Conservation (phyloP, 2,329 filamentous ascomycete species). For the Metarhizium humberi region DNA sequence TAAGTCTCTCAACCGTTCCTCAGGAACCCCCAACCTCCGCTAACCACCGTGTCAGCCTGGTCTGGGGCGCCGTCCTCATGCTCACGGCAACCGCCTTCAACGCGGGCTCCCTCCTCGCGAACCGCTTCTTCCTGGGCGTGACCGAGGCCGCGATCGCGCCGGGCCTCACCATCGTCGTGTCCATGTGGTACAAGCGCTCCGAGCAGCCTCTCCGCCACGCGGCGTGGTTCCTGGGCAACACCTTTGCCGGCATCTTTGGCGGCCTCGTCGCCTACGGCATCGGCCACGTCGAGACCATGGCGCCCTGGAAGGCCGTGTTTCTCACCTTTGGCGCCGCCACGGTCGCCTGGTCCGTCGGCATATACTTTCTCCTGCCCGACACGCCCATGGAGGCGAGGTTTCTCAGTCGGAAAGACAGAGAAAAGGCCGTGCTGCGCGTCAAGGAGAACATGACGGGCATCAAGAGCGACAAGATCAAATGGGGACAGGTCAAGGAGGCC, state of each 20-base stretch:
- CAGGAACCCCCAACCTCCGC: too few species aligned
- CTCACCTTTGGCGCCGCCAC: slow-evolving; percentile 15
- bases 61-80: slow-evolving; percentile 33
- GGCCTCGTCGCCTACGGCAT: slow-evolving; percentile 21
- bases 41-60: slow-evolving; percentile 4
- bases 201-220: slow-evolving; percentile 20
- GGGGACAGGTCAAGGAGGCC: slow-evolving; percentile 14
- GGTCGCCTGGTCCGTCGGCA: slow-evolving; percentile 11
- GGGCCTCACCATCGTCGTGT: slow-evolving; percentile 18
- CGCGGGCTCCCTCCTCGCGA: slow-evolving; percentile 16
- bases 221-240: slow-evolving; percentile 25
- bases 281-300: slow-evolving; percentile 15
- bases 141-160: slow-evolving; percentile 21
- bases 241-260: slow-evolving; percentile 18
- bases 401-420: slow-evolving; percentile 16
- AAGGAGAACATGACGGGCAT: slow-evolving; percentile 25
- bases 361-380: slow-evolving; percentile 15
- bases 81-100: slow-evolving; percentile 29
- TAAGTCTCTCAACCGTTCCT: slow-evolving; percentile 1
- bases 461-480: slow-evolving; percentile 17
- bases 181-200: slow-evolving; percentile 25
- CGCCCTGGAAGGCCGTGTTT: slow-evolving; percentile 19
- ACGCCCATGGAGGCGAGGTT: slow-evolving; percentile 17
- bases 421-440: slow-evolving; percentile 21
- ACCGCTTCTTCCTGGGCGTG: slow-evolving; percentile 23